phyloP scores from a whole-genome alignment of 441 rosid species.

The Geranium incanum region DNA sequence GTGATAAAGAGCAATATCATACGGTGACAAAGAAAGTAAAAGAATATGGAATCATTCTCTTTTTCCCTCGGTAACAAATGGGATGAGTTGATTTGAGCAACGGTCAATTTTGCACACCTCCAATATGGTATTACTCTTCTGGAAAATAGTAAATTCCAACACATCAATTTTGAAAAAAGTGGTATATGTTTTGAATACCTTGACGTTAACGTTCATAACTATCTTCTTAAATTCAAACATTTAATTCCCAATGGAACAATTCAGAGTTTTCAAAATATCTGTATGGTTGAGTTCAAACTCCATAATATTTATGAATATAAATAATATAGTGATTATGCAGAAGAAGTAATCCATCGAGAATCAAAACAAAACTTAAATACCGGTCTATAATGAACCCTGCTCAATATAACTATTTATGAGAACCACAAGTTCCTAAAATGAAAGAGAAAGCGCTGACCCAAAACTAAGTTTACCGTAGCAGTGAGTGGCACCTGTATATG shows the following conservation, averaged over 20 bases:
- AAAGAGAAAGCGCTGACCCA: conserved; percentile 8
- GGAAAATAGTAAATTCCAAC: background rate
- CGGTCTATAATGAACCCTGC: conserved; percentile 1
- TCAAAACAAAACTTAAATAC: conserved; percentile 9
- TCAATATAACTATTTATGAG: conserved; percentile 11
- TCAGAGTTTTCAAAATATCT: background rate
- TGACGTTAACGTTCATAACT: background rate
- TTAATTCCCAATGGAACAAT: background rate
- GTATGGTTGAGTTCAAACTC: background rate
- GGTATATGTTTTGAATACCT: conserved; percentile 3
- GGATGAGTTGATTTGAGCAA: conserved; percentile 2
- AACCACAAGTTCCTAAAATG: background rate
- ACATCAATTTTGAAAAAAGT: conserved; percentile 8
- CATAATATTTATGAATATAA: background rate
- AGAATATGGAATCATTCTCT: background rate
- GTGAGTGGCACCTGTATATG: background rate
- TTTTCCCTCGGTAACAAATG: background rate
- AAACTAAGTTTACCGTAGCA: background rate
- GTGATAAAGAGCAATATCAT: conserved; percentile 1
- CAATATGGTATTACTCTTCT: background rate
- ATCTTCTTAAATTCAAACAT: background rate
- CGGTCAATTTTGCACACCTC: background rate
- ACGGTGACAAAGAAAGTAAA: background rate
- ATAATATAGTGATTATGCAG: background rate
- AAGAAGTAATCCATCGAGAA: background rate